Evolutionary conservation across 1,139 yeast species (phyloP).

Genomic region (Starmera stellimalicola): DNA sequence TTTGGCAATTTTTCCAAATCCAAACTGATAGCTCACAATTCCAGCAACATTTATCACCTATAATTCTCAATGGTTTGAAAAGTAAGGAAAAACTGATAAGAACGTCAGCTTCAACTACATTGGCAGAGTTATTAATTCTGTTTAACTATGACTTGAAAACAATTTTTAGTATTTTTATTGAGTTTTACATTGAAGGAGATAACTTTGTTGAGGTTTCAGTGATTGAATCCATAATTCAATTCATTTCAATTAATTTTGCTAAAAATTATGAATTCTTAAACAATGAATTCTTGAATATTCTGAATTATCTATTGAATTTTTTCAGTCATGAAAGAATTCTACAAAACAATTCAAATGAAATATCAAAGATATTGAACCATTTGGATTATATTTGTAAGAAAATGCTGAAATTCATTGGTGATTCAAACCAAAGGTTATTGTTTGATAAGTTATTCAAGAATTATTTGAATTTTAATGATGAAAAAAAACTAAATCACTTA

Average conservation of each 20-base stretch:
- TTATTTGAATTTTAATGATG: conserved; percentile 5
- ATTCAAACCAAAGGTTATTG: conserved; percentile 10
- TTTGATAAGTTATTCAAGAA: conserved; percentile 11
- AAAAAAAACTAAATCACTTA: conserved; percentile 12
- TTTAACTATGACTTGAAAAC: conserved; percentile 11
- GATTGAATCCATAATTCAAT: conserved; percentile 27
- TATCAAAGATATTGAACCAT: conserved; percentile 10
- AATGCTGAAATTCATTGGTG: conserved; percentile 9
- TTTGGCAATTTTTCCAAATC: conserved; percentile 3
- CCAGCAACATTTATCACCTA: conserved; percentile 6
- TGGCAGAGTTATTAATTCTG: conserved; percentile 24
- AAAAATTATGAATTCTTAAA: conserved; percentile 19
- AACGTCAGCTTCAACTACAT: conserved; percentile 20
- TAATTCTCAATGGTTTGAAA: conserved; percentile 11
- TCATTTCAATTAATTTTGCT: conserved; percentile 18
- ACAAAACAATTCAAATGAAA: conserved; percentile 7
- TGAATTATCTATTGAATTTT: conserved; percentile 13
- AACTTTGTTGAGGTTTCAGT: conserved; percentile 22
- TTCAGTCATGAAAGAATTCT: conserved; percentile 15
- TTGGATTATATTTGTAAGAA: conserved; percentile 4
- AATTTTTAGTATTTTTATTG: conserved; percentile 20
- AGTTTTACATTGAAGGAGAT: conserved; percentile 18
- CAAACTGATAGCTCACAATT: conserved; percentile 8
- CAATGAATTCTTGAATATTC: conserved; percentile 18
- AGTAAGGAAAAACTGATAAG: conserved; percentile 21